These are phyloP conservation scores for Quercus wislizeni DNA, from an alignment of 306 rosid genomes.

Conservation along the genomic window DNA sequence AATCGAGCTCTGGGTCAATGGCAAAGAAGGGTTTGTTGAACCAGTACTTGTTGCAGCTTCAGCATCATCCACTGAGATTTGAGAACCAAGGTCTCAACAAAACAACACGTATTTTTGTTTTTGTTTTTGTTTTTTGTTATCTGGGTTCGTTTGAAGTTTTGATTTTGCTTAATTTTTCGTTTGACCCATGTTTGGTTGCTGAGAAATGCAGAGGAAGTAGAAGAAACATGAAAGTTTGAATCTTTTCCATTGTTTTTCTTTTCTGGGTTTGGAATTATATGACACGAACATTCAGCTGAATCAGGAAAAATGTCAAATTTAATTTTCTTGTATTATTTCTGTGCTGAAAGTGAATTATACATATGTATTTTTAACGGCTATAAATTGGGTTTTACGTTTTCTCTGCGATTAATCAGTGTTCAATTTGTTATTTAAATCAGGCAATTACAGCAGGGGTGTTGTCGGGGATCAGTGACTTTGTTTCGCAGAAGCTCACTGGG, in stretches of 20 bases:
- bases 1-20: conserved; percentile 43
- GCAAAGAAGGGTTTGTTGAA: conserved; percentile 67
- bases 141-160: not conserved
- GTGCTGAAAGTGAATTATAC: not conserved
- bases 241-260: not conserved
- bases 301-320: not conserved
- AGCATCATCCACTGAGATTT: conserved; percentile 50
- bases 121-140: not conserved
- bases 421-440: conserved; percentile 29
- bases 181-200: not conserved
- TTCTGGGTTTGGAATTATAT: not conserved
- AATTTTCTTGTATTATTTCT: not conserved
- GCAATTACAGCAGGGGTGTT: conserved; percentile 79
- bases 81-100: conserved; percentile 64
- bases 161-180: not conserved
- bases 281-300: not conserved
- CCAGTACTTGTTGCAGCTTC: conserved; percentile 72
- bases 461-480: conserved; percentile 72
- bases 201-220: not conserved
- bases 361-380: no score
- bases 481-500: conserved; percentile 91
- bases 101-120: not conserved
- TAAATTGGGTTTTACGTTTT: not conserved
- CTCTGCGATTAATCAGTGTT: not conserved
- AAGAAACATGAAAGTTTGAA: not conserved